phyloP scores from a whole-genome alignment of 768 basidiomycete genomes.

The Psilocybe cyanescens region DNA sequence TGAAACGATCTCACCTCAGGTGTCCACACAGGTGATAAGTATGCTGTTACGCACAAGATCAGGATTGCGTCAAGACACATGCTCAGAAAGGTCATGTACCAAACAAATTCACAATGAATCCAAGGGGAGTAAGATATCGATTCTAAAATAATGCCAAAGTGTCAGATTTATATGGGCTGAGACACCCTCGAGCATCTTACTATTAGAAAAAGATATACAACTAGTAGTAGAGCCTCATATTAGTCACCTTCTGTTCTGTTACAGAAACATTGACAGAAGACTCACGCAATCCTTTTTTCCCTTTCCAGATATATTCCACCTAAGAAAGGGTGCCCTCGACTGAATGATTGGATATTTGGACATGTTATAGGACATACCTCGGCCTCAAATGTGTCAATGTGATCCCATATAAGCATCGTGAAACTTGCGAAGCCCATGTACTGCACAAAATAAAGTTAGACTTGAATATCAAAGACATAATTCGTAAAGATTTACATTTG shows the following conservation, averaged over 20 bases:
- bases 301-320: constrained; percentile 57
- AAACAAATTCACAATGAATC: constrained; percentile 59
- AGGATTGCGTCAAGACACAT: background rate
- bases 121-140: constrained; percentile 63
- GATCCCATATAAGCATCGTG: constrained; percentile 57
- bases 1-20: constrained; percentile 29
- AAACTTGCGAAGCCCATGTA: constrained; percentile 55
- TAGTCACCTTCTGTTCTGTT: background rate
- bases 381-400: constrained; percentile 54
- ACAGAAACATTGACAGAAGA: constrained; percentile 1
- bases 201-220: constrained; percentile 44
- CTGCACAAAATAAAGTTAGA: constrained; percentile 27
- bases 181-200: constrained; percentile 23
- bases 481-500: constrained; percentile 21
- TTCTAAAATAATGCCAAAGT: constrained; percentile 39
- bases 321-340: constrained; percentile 7
- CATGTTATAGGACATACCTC: constrained; percentile 21
- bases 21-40: constrained; percentile 43
- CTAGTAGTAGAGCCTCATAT: constrained; percentile 21
- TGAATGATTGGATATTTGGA: background rate
- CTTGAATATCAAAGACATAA: background rate
- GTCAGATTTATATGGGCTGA: background rate
- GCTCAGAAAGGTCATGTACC: constrained; percentile 27
- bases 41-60: constrained; percentile 38
- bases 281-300: constrained; percentile 47